A percentile compares a stretch with the other conserved stretches of the same genome.
Conservation (phyloP, 805 yeast species). For the Ogataea neopini region DNA sequence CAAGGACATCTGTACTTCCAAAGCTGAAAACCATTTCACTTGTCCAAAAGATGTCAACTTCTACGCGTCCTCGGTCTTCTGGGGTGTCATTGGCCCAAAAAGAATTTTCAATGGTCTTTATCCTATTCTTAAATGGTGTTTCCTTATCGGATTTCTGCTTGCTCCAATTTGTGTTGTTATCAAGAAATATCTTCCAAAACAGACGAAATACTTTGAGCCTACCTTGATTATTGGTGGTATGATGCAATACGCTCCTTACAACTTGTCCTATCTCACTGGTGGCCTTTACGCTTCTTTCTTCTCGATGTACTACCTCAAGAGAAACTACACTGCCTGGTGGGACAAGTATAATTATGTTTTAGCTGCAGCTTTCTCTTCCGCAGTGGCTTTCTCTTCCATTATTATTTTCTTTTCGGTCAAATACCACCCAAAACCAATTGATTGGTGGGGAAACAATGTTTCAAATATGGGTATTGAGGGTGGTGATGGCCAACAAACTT, state of each 20-base stretch:
- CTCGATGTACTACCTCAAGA: constrained; percentile 53
- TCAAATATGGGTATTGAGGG: constrained; percentile 14
- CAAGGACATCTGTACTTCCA: constrained; percentile 42
- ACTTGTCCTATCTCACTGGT: constrained; percentile 64
- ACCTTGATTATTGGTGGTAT: constrained; percentile 64
- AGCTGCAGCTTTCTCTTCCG: constrained; percentile 66
- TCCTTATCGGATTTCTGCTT: constrained; percentile 60
- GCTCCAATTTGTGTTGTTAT: constrained; percentile 43
- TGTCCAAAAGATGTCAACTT: constrained; percentile 45
- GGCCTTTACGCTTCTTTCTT: constrained; percentile 55
- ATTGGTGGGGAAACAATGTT: constrained; percentile 71
- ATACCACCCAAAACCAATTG: constrained; percentile 38
- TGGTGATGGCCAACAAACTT: constrained; percentile 13
- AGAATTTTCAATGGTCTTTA: constrained; percentile 52
- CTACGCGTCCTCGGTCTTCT: constrained; percentile 58
- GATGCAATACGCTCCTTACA: constrained; percentile 74
- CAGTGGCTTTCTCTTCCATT: constrained; percentile 63
- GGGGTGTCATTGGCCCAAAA: constrained; percentile 70
- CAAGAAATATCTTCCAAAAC: constrained; percentile 39
- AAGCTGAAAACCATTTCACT: constrained; percentile 46
- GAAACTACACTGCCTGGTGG: constrained; percentile 69
- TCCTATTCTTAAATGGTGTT: constrained; percentile 53
- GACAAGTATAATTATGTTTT: constrained; percentile 69
- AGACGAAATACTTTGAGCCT: constrained; percentile 29
- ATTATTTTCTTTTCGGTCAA: constrained; percentile 54